Evolutionary conservation across 495 filamentous ascomycete species (phyloP).

Genomic region (Neurospora sp.): DNA sequence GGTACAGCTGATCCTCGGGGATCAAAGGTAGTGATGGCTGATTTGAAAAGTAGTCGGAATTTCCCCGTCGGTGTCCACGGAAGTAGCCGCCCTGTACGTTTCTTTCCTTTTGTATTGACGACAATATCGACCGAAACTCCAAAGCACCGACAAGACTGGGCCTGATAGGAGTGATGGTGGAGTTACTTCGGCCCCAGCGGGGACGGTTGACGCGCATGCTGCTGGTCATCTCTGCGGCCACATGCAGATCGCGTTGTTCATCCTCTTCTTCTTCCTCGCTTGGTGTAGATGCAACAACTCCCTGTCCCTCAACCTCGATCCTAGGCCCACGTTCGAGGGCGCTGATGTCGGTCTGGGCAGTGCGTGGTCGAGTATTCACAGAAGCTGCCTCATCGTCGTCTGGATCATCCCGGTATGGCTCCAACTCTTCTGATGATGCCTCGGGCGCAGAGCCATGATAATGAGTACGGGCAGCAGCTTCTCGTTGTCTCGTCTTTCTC

Average conservation of each 20-base stretch:
- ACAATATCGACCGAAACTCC: slow-evolving; percentile 85
- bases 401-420: slow-evolving; percentile 49
- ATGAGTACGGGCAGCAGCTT: slow-evolving; percentile 62
- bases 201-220: slow-evolving; percentile 87
- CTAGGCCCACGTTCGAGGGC: slow-evolving; percentile 54
- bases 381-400: slow-evolving; percentile 51
- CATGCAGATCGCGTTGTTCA: slow-evolving; percentile 60
- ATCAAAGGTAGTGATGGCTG: not conserved
- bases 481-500: slow-evolving; percentile 49
- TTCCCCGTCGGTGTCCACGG: slow-evolving; percentile 42
- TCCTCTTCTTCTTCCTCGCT: slow-evolving; percentile 59
- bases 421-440: slow-evolving; percentile 46
- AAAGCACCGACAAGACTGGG: slow-evolving; percentile 88
- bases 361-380: slow-evolving; percentile 19
- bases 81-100: slow-evolving; percentile 58
- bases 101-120: slow-evolving; percentile 66
- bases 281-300: slow-evolving; percentile 41
- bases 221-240: slow-evolving; percentile 74
- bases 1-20: not conserved
- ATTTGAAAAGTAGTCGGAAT: slow-evolving; percentile 45
- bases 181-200: slow-evolving; percentile 56
- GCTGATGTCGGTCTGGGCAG: slow-evolving; percentile 47
- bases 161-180: slow-evolving; percentile 67
- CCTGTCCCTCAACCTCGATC: slow-evolving; percentile 36
- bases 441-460: slow-evolving; percentile 48